Base-by-base conservation (phyloP, 371 early-diverging fungal genomes). In the Sporodiniella umbellata region DNA sequence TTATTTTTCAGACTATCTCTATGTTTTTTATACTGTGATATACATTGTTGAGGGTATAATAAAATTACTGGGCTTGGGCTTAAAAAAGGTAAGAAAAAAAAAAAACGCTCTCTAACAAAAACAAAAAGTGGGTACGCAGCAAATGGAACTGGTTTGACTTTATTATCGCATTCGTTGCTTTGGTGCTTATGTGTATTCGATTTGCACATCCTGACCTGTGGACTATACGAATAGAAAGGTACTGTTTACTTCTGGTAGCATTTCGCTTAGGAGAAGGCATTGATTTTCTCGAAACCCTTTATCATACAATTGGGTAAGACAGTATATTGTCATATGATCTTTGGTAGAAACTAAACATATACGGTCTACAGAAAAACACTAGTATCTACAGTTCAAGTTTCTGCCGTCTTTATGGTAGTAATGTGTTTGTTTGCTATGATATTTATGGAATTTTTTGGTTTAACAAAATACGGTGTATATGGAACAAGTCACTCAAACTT, bases 401-500 rank as follows among this genome's bases (percentile, higher is more conserved):
- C 82, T 6, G 79, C 78, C 10, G 80, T 82, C 0, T 82, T 82
- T 40, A 68, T 78, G 68, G 72, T 80, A 4, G 70, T 77, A 0
- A 70, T 82, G 62, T 75, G 73, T 25, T 54, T 82, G 6, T 82
- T 78, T 48, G 82, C 82, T 3, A 72, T 82, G 72, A 56, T 78
- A 19, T 82, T 82, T 61, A 78, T 80, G 57, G 80, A 82, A 40
- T 59, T 79, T 17, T 82, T 82, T 68, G 82, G 82, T 8, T 50
- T 80, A 48, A 82, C 82, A 25, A 77, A 73, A 12, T 77, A 73
- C 23, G 82, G 82, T 1, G 51, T 58, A 0, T 70, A 77, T 24
- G 75, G 79, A 3, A 54, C 60, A 1, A 47, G 59, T 1, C 62
- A 77, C 22, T 58, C 66, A 28, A 82, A 80, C 39, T 82, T 82